Evolutionary conservation across 768 basidiomycete species (phyloP).

Genomic region (Lactarius pseudohatsudake): DNA sequence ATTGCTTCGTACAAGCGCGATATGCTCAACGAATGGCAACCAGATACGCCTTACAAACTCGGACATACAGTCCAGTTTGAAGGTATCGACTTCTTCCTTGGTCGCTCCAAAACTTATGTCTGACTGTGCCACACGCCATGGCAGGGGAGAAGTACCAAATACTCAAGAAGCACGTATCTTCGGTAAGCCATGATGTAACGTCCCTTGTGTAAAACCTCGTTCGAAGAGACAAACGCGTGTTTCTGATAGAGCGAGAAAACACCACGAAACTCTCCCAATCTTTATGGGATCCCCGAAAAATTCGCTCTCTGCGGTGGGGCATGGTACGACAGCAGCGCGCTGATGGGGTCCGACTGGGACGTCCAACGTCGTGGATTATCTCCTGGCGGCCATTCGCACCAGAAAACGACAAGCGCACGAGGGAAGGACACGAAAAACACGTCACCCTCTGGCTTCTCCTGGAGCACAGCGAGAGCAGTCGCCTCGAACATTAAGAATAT

Average conservation of each 20-base stretch:
- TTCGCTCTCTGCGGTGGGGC: neutral
- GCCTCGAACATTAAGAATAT: neutral
- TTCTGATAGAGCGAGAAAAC: neutral
- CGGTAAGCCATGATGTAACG: neutral
- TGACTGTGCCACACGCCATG: neutral
- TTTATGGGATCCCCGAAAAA: neutral
- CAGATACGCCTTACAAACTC: neutral
- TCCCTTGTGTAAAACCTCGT: neutral
- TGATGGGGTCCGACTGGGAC: neutral
- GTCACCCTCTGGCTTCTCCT: neutral
- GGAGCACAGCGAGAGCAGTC: neutral
- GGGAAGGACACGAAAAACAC: neutral
- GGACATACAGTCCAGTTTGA: neutral
- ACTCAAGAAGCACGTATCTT: slow-evolving; percentile 5
- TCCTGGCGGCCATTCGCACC: neutral
- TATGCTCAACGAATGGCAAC: neutral
- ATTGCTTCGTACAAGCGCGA: neutral
- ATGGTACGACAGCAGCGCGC: neutral
- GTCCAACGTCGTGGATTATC: neutral
- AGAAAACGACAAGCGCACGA: neutral
- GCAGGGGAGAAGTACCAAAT: slow-evolving; percentile 3
- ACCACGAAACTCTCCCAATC: neutral
- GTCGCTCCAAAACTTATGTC: neutral
- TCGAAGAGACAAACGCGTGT: neutral
- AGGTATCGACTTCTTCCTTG: slow-evolving; percentile 2